These are phyloP conservation scores for Pisolithus marmoratus DNA, from an alignment of 768 basidiomycete species.

Conservation along the genomic window DNA sequence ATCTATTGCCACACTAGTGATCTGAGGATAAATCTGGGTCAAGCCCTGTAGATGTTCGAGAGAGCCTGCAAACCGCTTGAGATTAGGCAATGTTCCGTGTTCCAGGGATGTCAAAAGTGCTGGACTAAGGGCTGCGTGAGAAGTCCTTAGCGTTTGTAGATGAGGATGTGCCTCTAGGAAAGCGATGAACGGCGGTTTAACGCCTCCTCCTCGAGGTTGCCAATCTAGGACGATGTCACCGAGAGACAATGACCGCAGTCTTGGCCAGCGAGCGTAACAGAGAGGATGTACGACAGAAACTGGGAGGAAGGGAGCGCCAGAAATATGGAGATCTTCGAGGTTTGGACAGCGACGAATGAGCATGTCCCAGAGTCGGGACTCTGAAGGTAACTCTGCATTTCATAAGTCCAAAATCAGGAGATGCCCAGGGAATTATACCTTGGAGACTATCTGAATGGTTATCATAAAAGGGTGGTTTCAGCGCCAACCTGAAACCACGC, in stretches of 20 bases:
- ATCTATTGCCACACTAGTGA: slow-evolving; percentile 55
- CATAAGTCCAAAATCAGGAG: slow-evolving; percentile 4
- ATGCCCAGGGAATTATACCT: slow-evolving; percentile 33
- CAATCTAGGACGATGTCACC: slow-evolving; percentile 65
- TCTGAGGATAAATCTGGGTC: slow-evolving; percentile 38
- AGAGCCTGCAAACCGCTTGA: slow-evolving; percentile 62
- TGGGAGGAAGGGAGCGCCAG: slow-evolving; percentile 21
- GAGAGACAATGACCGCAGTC: slow-evolving; percentile 51
- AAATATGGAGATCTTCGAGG: slow-evolving; percentile 57
- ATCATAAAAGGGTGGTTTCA: slow-evolving; percentile 60
- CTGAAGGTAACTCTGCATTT: slow-evolving; percentile 17
- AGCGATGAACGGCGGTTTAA: slow-evolving; percentile 53
- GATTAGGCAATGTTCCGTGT: slow-evolving; percentile 38
- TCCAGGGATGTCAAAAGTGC: slow-evolving; percentile 46
- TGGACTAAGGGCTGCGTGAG: slow-evolving; percentile 48
- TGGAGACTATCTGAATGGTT: slow-evolving; percentile 50
- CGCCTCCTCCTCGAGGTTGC: slow-evolving; percentile 32
- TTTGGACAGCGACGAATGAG: slow-evolving; percentile 57
- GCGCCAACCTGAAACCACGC: slow-evolving; percentile 52
- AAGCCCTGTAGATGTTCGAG: slow-evolving; percentile 62
- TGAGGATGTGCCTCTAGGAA: slow-evolving; percentile 64
- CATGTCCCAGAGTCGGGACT: slow-evolving; percentile 58
- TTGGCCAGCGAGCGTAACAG: slow-evolving; percentile 61
- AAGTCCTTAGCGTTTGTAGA: slow-evolving; percentile 46
- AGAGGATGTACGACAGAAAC: slow-evolving; percentile 49